Percentiles rank a stretch among this genome's conserved stretches.
Conservation (phyloP, 2,329 filamentous ascomycete genomes). For the Colletotrichum sp. region DNA sequence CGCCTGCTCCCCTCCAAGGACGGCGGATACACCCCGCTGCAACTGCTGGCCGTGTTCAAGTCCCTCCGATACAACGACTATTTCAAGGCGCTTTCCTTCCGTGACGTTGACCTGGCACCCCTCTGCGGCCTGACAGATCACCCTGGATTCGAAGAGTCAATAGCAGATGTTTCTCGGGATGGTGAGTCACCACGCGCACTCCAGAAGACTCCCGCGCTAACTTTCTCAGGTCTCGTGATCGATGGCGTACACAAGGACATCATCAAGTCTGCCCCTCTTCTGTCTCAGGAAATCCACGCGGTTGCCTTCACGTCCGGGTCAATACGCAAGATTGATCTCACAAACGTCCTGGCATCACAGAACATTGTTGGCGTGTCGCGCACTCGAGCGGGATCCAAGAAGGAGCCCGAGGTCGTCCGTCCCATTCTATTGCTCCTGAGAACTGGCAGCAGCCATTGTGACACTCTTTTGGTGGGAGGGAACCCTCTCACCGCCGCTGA, state of each 20-base stretch:
- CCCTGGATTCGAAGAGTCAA: conserved; percentile 46
- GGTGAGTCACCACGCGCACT: conserved; percentile 39
- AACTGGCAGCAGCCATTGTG: conserved; percentile 52
- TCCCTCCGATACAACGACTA: conserved; percentile 64
- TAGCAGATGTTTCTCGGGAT: conserved; percentile 58
- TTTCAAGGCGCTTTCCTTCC: conserved; percentile 63
- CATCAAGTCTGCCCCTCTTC: conserved; percentile 45
- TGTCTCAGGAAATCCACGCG: conserved; percentile 63
- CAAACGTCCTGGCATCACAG: conserved; percentile 39
- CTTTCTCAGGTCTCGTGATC: conserved; percentile 12
- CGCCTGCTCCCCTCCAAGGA: conserved; percentile 51
- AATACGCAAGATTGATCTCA: conserved; percentile 59
- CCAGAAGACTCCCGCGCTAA: background rate
- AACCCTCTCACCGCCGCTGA: conserved; percentile 53
- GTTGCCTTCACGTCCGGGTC: conserved; percentile 61
- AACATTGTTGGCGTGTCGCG: conserved; percentile 9
- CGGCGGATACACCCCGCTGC: conserved; percentile 50
- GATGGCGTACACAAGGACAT: conserved; percentile 26
- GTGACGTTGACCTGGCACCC: conserved; percentile 53
- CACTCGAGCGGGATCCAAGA: conserved; percentile 7
- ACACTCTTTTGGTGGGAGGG: conserved; percentile 55
- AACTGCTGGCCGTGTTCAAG: conserved; percentile 62
- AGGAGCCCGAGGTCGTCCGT: conserved; percentile 45
- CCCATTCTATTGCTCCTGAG: conserved; percentile 56
- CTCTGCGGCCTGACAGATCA: conserved; percentile 48